Base-by-base conservation (phyloP, 176 grass and related monocot species). In the Oryza officinalis region DNA sequence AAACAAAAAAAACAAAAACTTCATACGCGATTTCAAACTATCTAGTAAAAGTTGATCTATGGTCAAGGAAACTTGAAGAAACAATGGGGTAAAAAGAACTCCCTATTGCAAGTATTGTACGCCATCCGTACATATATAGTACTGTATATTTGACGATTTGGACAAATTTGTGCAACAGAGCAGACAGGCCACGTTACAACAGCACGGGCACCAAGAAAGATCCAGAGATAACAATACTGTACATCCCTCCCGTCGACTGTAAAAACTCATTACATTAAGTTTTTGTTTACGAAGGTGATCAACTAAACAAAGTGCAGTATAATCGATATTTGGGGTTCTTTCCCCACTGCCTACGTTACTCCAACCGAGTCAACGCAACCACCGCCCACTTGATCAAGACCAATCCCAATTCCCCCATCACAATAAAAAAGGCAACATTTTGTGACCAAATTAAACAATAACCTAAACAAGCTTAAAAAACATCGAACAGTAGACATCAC, bases 341-440 rank as follows among this genome's bases (percentile, higher is more conserved):
- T 27, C 52, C 27, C 35, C 67, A 4, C 54, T 47, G 46, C 25
- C 67, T 30, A 30, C 5, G 23, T 10, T 22, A 28, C 45, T n/a
- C 25, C 14, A 37, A 82, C 18, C 0, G 4, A 74, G 84, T 86
- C 88, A 90, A 90, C 88, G 54, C 78, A 86, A 82, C 66, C 17
- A 85, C 75, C 69, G 67, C 13, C 32, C 10, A 72, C 67, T 25
- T 25, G 20, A 72, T 78, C n/a, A 76, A 43, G 64, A 60, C 30
- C 25, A 14, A 69, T 10, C 17, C 64, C 64, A 37, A 33, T 73
- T 73, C 54, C 27, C 31, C 54, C 17, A 82, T 27, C 80, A 60
- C 35, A 60, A 68, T 46, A 23, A 40, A 80, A 64, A 69, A 85
- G 12, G 2, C 33, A 71, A 65, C 50, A 25, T 49, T 44, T 9